Percentiles rank a stretch among this genome's conserved stretches.
These are phyloP conservation scores for Furcasterigmium sp. DNA, from an alignment of 2,329 filamentous ascomycete species.

Conservation along the genomic window DNA sequence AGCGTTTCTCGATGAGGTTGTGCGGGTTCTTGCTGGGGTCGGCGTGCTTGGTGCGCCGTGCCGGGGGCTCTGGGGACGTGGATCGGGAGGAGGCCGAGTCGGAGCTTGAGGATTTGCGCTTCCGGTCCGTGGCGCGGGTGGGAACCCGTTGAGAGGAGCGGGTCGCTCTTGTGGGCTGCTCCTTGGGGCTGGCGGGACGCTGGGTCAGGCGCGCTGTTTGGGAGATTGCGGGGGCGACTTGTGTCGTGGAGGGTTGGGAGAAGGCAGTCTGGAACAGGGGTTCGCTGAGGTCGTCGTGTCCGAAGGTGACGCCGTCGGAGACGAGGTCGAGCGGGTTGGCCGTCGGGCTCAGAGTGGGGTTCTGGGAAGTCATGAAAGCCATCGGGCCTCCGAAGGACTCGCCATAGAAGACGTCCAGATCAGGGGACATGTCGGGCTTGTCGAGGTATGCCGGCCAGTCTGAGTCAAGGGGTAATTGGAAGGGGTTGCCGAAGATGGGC, in stretches of 20 bases:
- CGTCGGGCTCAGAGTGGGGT: constrained; percentile 22
- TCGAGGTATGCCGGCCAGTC: constrained; percentile 23
- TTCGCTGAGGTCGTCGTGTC: constrained; percentile 16
- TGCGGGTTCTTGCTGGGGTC: constrained; percentile 69
- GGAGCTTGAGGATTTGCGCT: constrained; percentile 25
- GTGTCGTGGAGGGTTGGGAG: constrained; percentile 4
- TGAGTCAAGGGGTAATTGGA: constrained; percentile 15
- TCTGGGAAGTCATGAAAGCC: constrained; percentile 17
- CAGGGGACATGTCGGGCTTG: constrained; percentile 19
- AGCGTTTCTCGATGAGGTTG: constrained; percentile 82
- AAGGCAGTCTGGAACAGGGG: constrained; percentile 17
- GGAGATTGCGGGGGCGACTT: constrained; percentile 3
- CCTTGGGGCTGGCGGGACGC: background rate
- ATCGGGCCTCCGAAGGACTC: constrained; percentile 23
- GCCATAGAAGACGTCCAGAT: constrained; percentile 22
- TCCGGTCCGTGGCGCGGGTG: constrained; percentile 12
- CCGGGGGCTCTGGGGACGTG: constrained; percentile 34
- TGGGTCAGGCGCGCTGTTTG: background rate
- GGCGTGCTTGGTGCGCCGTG: constrained; percentile 20
- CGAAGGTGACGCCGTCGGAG: constrained; percentile 15
- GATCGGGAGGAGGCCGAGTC: constrained; percentile 21
- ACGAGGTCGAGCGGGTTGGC: constrained; percentile 27
- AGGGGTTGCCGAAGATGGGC: constrained; percentile 23
- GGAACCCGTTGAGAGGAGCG: constrained; percentile 11
- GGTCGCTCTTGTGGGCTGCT: constrained; percentile 2